Conservation (phyloP, 192 early-diverging fungal genomes). For the Chytriomyces sp. region DNA sequence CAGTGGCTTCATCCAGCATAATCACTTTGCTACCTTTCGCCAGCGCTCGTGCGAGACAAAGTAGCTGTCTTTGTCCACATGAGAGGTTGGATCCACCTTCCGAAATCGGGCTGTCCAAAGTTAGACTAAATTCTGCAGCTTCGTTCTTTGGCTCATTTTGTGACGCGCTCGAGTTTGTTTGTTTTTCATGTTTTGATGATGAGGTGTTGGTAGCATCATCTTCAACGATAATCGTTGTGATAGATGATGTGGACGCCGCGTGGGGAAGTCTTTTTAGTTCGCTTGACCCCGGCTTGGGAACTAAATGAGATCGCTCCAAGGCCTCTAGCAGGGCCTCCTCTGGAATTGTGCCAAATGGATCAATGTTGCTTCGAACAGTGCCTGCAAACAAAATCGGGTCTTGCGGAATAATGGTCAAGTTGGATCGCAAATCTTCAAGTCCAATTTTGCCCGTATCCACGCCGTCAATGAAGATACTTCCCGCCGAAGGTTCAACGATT, state of each 20-base stretch:
- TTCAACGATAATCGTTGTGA: neutral
- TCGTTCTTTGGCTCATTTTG: neutral
- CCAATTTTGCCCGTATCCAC: constrained; percentile 68
- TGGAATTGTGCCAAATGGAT: constrained; percentile 43
- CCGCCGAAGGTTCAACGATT: constrained; percentile 46
- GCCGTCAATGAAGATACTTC: constrained; percentile 69
- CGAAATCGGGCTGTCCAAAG: constrained; percentile 66
- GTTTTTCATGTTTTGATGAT: neutral
- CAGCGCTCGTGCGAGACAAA: constrained; percentile 82
- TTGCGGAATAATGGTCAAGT: constrained; percentile 77
- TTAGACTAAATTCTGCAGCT: neutral
- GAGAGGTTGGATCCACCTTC: constrained; percentile 71
- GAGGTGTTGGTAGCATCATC: neutral
- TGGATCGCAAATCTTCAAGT: constrained; percentile 66
- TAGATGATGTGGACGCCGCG: neutral
- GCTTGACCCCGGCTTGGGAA: constrained; percentile 60
- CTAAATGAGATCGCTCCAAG: constrained; percentile 60
- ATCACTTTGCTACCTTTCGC: constrained; percentile 72
- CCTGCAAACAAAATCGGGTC: constrained; percentile 64
- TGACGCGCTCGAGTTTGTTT: neutral
- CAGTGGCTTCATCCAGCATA: constrained; percentile 77
- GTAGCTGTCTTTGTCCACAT: constrained; percentile 82
- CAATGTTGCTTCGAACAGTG: constrained; percentile 64
- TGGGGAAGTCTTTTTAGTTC: neutral
- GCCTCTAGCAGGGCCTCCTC: constrained; percentile 36